phyloP scores from a whole-genome alignment of 1,284 basidiomycete species.

The Sporisorium graminicola region DNA sequence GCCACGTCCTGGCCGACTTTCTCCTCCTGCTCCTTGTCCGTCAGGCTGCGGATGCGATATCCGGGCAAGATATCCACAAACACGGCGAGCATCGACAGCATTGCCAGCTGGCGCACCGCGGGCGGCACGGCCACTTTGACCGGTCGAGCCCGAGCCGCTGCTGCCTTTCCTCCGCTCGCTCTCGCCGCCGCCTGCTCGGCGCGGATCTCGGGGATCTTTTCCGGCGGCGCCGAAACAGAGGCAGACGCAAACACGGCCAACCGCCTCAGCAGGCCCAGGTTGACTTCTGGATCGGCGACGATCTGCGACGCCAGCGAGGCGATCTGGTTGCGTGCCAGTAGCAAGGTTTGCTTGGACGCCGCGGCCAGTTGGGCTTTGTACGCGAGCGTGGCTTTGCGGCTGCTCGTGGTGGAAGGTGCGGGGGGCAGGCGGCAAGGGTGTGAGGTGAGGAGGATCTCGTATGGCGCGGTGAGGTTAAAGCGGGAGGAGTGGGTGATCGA shows the following conservation, averaged over 20 bases:
- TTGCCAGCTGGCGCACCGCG: slow-evolving; percentile 86
- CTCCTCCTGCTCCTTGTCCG: slow-evolving; percentile 89
- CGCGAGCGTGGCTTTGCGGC: slow-evolving; percentile 18
- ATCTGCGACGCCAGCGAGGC: slow-evolving; percentile 64
- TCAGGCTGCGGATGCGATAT: slow-evolving; percentile 83
- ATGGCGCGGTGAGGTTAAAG: slow-evolving; percentile 60
- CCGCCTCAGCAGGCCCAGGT: slow-evolving; percentile 58
- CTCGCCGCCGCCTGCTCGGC: slow-evolving; percentile 59
- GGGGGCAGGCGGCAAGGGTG: slow-evolving; percentile 33
- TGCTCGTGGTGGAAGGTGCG: not conserved
- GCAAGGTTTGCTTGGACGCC: slow-evolving; percentile 24
- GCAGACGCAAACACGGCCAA: slow-evolving; percentile 54
- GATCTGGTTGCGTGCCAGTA: slow-evolving; percentile 67
- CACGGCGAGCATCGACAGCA: slow-evolving; percentile 91
- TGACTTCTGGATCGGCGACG: slow-evolving; percentile 65
- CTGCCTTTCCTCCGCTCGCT: slow-evolving; percentile 70
- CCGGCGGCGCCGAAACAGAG: slow-evolving; percentile 44
- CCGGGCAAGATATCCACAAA: slow-evolving; percentile 94
- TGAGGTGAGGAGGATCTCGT: slow-evolving; percentile 51
- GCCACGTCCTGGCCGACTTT: slow-evolving; percentile 95
- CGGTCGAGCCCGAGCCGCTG: too few relatives aligned
- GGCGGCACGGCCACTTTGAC: slow-evolving; percentile 76
- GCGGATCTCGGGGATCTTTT: slow-evolving; percentile 35
- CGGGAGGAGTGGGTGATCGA: slow-evolving; percentile 54
- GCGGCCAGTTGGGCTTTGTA: slow-evolving; percentile 14